Base-by-base conservation (phyloP, 108 stramenopile species). In the Stephanodiscus triporus region DNA sequence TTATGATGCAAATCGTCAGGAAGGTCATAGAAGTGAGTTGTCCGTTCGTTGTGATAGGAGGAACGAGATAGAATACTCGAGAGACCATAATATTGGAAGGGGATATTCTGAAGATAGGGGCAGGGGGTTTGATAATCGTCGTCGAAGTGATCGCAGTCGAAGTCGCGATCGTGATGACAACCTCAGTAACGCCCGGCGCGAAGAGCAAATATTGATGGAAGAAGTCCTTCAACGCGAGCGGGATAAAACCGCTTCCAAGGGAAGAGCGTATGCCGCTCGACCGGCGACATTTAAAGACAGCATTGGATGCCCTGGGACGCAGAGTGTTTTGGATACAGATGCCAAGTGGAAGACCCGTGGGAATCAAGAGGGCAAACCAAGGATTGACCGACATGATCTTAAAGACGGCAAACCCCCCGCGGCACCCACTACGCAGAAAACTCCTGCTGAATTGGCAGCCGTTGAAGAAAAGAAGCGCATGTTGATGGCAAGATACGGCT, bases 391-490 rank as follows among this genome's bases (percentile, higher is more conserved):
- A 54, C 47, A 23, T 0, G 70, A 50, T 9, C 66, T 30, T 20
- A 29, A 43, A n/a, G 76, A 42, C 17, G 55, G 32, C 38, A 78
- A 79, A 40, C 59, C 65, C 37, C 54, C 50, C 17, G 17, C 76
- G 32, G 57, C 67, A 19, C 63, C 76, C 36, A 68, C 73, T 24
- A 63, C 60, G 10, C 80, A 83, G 63, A 86, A 88, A 70, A 90
- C 89, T 20, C 64, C 86, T 9, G 91, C 91, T 50, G 92, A 96
- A 45, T 26, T 89, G 23, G 88, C 89, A 38, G 85, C 85, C 17
- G 87, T 91, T 69, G 77, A 86, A 56, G 91, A 89, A 45, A 96
- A 92, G 81, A 92, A 89, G 74, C 62, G 87, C 43, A 93, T 91
- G 70, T 68, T 96, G 10, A 80, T 84, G 75, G 88, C 88, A 10